Conservation (phyloP, 176 grass and related monocot genomes). For the Carex scoparia region DNA sequence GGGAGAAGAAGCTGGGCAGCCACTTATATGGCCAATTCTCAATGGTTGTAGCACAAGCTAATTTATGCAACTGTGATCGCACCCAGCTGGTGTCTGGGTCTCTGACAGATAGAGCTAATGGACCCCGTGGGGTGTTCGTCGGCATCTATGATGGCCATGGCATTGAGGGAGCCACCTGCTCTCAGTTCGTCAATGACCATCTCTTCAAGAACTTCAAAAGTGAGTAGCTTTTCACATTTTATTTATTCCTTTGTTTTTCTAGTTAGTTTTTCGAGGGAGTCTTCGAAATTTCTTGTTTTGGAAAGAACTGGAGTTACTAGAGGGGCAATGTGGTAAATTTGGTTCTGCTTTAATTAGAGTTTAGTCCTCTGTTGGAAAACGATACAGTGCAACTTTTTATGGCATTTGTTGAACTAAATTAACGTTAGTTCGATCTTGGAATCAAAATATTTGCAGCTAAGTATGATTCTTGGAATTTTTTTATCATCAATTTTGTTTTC, state of each 20-base stretch:
- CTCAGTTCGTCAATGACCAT: slow-evolving; percentile 29
- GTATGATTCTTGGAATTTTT: neutral
- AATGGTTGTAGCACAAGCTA: slow-evolving; percentile 35
- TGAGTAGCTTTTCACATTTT: neutral
- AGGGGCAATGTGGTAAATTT: neutral
- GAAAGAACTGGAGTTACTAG: neutral
- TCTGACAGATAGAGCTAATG: neutral
- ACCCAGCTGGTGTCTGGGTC: slow-evolving; percentile 28
- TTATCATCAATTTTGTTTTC: neutral
- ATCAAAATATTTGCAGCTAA: neutral
- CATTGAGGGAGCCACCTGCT: slow-evolving; percentile 17
- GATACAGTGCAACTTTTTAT: neutral
- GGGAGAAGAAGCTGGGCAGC: slow-evolving; percentile 17
- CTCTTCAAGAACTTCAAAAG: slow-evolving; percentile 35
- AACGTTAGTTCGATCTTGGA: neutral
- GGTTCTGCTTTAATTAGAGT: neutral
- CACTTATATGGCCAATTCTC: slow-evolving; percentile 40
- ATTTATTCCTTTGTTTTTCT: neutral
- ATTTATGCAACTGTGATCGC: slow-evolving; percentile 31
- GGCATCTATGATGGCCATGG: slow-evolving; percentile 53
- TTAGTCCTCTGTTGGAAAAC: neutral
- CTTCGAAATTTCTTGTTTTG: neutral
- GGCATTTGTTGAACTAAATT: neutral
- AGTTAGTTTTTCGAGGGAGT: neutral
- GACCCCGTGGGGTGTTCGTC: slow-evolving; percentile 18